These are phyloP conservation scores for Rhododendron molle DNA, from an alignment of 148 eudicot genomes.

Conservation along the genomic window DNA sequence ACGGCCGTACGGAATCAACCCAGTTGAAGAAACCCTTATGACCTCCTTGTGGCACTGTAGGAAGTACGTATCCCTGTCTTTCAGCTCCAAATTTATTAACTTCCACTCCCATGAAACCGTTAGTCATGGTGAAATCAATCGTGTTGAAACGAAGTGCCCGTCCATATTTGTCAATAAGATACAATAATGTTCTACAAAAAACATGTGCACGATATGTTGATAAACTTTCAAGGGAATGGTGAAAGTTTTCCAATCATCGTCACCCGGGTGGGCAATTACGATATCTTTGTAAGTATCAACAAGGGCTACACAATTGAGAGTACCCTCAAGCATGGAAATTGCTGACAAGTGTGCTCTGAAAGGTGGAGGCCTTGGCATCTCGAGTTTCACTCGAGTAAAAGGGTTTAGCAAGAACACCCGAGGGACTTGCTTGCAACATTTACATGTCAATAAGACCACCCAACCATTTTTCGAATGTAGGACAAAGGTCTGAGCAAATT, in stretches of 20 bases:
- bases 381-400: neutral
- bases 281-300: too few species aligned
- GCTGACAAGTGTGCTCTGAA: too few species aligned
- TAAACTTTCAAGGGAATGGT: too few species aligned
- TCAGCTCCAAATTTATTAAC: neutral
- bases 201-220: too few species aligned
- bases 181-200: neutral
- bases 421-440: neutral
- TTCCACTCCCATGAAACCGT: neutral
- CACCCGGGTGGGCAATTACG: too few species aligned
- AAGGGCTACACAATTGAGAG: too few species aligned
- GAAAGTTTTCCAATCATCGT: too few species aligned
- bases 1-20: too few species aligned
- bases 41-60: neutral
- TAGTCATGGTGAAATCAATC: too few species aligned
- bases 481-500: neutral
- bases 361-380: neutral
- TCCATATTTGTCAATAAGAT: neutral
- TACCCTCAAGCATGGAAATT: too few species aligned
- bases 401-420: neutral
- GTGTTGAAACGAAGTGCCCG: too few species aligned
- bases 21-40: neutral
- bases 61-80: neutral
- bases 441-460: neutral
- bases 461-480: neutral